phyloP scores from a whole-genome alignment of 768 basidiomycete species.

The Tulasnella sp. region DNA sequence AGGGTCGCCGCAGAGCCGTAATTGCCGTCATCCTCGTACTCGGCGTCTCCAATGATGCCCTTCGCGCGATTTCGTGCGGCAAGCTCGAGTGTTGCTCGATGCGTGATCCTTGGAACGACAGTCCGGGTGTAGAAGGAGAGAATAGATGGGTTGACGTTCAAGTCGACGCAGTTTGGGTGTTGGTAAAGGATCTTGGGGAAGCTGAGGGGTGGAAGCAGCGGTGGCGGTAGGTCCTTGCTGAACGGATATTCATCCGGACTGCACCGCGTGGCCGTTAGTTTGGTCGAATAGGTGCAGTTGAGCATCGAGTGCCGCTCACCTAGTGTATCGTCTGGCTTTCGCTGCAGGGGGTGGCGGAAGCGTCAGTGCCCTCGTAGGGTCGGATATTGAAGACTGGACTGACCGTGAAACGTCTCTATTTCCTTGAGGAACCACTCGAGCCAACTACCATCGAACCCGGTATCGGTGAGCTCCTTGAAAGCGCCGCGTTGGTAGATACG shows the following conservation, averaged over 20 bases:
- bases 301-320: slow-evolving; percentile 45
- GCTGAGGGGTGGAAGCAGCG: slow-evolving; percentile 66
- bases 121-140: slow-evolving; percentile 80
- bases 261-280: slow-evolving; percentile 15
- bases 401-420: slow-evolving; percentile 92
- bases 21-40: slow-evolving; percentile 91
- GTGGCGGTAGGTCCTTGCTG: slow-evolving; percentile 68
- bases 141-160: slow-evolving; percentile 87
- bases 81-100: slow-evolving; percentile 61
- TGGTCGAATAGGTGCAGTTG: neutral
- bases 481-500: slow-evolving; percentile 77
- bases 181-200: slow-evolving; percentile 71
- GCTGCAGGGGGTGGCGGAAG: slow-evolving; percentile 45
- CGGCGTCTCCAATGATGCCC: slow-evolving; percentile 62
- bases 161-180: slow-evolving; percentile 48
- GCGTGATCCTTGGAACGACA: slow-evolving; percentile 88
- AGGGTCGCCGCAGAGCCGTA: slow-evolving; percentile 93
- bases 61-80: slow-evolving; percentile 60
- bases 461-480: slow-evolving; percentile 69
- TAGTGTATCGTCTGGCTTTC: slow-evolving; percentile 91
- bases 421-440: slow-evolving; percentile 97
- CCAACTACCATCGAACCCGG: slow-evolving; percentile 84
- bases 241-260: slow-evolving; percentile 99
- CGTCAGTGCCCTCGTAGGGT: neutral
- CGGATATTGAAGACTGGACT: slow-evolving; percentile 34